phyloP scores from a whole-genome alignment of 169 alveolate genomes.

The Babesia caballi region DNA sequence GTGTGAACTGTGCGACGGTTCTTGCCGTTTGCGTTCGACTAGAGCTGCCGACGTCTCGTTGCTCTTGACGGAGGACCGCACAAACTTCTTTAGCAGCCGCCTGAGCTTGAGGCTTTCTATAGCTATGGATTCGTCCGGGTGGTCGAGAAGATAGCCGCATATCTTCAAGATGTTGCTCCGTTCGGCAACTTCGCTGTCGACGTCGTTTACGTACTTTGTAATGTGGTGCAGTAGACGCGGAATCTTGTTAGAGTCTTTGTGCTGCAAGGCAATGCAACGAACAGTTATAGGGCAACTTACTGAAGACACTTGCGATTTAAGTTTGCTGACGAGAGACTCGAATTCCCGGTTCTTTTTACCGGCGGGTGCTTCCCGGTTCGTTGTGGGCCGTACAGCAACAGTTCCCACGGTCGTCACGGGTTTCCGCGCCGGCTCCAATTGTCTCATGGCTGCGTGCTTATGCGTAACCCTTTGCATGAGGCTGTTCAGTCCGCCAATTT shows the following conservation, averaged over 20 bases:
- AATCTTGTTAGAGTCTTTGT: conserved; percentile 34
- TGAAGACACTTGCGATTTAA: neutral
- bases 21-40: neutral
- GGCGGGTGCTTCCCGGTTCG: neutral
- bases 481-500: neutral
- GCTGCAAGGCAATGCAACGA: neutral
- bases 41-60: neutral
- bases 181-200: conserved; percentile 4
- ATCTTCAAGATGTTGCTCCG: conserved; percentile 14
- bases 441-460: too few species aligned
- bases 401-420: too few species aligned
- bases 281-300: neutral
- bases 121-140: conserved; percentile 53
- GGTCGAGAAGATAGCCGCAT: conserved; percentile 43
- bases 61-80: neutral
- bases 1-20: neutral
- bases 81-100: conserved; percentile 10
- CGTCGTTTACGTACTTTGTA: conserved; percentile 4
- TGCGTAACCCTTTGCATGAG: conserved; percentile 3
- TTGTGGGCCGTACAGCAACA: too few species aligned
- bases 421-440: too few species aligned
- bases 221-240: conserved; percentile 44
- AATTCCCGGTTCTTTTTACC: conserved; percentile 3
- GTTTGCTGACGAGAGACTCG: neutral
- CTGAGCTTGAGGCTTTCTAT: conserved; percentile 51